Evolutionary conservation across 1,139 yeast genomes (phyloP), one percentile per base, ranked within the genome.

Genomic region (Spencermartinsiella ligniputridi): DNA sequence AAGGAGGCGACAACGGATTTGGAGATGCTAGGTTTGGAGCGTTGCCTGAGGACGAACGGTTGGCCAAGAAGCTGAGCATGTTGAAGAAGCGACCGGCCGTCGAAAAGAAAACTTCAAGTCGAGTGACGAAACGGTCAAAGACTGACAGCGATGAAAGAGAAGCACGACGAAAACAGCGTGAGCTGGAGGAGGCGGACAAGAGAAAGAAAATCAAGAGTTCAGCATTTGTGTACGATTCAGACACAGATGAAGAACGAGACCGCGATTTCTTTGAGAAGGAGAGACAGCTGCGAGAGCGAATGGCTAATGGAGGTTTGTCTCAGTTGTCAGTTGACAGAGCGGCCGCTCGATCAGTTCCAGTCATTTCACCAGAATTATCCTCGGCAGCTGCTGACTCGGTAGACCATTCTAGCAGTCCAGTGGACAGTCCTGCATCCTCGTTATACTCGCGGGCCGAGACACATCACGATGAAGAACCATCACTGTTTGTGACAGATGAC

Each of bases 201-300:
- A 44, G 29, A 33, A 37, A 39, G 20, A 39, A 40, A 16, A 46
- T 46, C 40, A 54, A 54, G 44, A 54, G 59, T 38, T 39, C 80
- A 2, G 82, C 78, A 49, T 78, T 66, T 53, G 75, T 84, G 37
- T 70, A 70, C 47, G 81, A 75, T 43, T 80, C 86, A 0, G 83
- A 78, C 18, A 73, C 79, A 2, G 88, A 82, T 52, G 79, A 71
- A 15, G 89, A 81, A 45, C 57, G 70, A 42, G 79, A 76, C 47
- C 58, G 56, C 1, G 69, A 57, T 21, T 83, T 84, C 59, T 84
- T 76, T 57, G 80, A 66, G 37, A 70, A 78, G 48, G 94, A 84
- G 57, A 72, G 71, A 47, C 64, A 68, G 48, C 67, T 83, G 46
- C 74, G 87, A 47, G 67, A 61, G 22, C 32, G 22, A 33, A 15